A percentile compares a stretch with the other conserved stretches of the same genome.
phyloP scores from a whole-genome alignment of 1,139 yeast genomes.

The Lodderomyces pseudojiufengensis region DNA sequence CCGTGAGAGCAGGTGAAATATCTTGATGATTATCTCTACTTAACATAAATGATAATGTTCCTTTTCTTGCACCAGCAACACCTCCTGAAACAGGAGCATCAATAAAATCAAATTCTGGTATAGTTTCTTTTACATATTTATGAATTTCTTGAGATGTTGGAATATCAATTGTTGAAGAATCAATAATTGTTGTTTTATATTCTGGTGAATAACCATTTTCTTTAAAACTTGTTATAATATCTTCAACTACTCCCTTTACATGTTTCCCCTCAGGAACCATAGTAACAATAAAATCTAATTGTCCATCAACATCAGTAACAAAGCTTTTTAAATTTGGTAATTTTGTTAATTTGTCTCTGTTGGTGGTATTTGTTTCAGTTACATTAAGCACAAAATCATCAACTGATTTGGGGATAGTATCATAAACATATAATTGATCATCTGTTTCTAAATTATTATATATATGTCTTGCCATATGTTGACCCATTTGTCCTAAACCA shows the following conservation, averaged over 20 bases:
- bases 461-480: slow-evolving; percentile 56
- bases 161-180: slow-evolving; percentile 57
- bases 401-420: slow-evolving; percentile 34
- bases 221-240: slow-evolving; percentile 32
- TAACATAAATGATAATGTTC: slow-evolving; percentile 56
- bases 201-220: slow-evolving; percentile 12
- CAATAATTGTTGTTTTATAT: slow-evolving; percentile 31
- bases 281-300: slow-evolving; percentile 44
- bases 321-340: slow-evolving; percentile 26
- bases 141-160: slow-evolving; percentile 45
- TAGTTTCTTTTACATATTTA: slow-evolving; percentile 28
- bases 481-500: slow-evolving; percentile 61
- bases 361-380: slow-evolving; percentile 20
- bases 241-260: slow-evolving; percentile 42
- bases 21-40: slow-evolving; percentile 33
- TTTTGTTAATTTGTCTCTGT: slow-evolving; percentile 19
- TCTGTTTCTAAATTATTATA: slow-evolving; percentile 33
- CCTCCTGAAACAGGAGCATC: slow-evolving; percentile 67
- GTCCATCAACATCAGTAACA: slow-evolving; percentile 36
- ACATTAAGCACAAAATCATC: slow-evolving; percentile 25
- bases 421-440: slow-evolving; percentile 46
- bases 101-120: slow-evolving; percentile 41
- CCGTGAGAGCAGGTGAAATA: slow-evolving; percentile 24
- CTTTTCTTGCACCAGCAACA: slow-evolving; percentile 56
- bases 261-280: slow-evolving; percentile 63